phyloP scores from a whole-genome alignment of 2,329 filamentous ascomycete species.

The Arthrobotrys iridis region DNA sequence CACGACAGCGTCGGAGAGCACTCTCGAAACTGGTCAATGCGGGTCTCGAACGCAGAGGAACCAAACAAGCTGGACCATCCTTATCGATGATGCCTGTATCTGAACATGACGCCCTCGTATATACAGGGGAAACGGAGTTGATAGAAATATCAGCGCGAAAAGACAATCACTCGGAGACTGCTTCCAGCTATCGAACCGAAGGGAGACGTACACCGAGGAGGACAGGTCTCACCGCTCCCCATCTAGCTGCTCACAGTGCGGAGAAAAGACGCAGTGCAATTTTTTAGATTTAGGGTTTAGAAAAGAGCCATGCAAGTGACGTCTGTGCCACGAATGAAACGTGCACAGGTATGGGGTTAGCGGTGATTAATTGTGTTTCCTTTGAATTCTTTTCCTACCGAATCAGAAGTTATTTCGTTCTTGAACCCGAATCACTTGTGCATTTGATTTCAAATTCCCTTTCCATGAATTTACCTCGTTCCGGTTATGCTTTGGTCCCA shows the following conservation, averaged over 20 bases:
- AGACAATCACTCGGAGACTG: constrained; percentile 77
- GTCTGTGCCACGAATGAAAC: neutral
- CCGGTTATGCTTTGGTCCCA: neutral
- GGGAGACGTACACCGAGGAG: constrained; percentile 82
- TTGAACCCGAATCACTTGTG: neutral
- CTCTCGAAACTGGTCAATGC: constrained; percentile 91
- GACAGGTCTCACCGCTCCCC: constrained; percentile 67
- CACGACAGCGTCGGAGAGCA: constrained; percentile 89
- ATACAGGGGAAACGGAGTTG: constrained; percentile 65
- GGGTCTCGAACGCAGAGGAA: constrained; percentile 80
- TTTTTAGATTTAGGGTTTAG: constrained; percentile 64
- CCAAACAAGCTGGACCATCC: constrained; percentile 70
- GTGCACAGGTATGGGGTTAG: neutral
- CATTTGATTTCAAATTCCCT: neutral
- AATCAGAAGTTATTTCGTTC: neutral
- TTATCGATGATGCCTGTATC: constrained; percentile 87
- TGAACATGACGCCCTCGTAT: constrained; percentile 71
- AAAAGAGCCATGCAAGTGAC: neutral
- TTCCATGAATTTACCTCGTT: neutral
- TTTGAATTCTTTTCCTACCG: neutral
- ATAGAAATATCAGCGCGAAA: constrained; percentile 72
- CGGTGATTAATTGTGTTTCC: too few relatives aligned
- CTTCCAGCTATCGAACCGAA: constrained; percentile 74
- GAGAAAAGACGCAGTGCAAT: constrained; percentile 86
- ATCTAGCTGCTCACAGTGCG: constrained; percentile 79